phyloP scores from a whole-genome alignment of 1,139 yeast species.

The Tardiomyces depauwii region DNA sequence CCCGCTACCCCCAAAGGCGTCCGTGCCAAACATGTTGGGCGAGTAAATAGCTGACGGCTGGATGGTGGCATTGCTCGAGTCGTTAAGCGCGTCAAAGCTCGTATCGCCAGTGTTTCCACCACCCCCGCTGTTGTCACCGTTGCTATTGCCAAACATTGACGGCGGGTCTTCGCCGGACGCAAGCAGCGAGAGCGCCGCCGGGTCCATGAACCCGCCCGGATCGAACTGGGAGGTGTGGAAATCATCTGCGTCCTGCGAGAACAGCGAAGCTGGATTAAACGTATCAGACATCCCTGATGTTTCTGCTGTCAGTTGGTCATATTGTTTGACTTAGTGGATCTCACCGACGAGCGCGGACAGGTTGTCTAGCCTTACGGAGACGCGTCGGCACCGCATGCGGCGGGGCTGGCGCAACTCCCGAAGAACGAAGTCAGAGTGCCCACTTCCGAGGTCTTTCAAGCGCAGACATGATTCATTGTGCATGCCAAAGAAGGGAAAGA shows the following conservation, averaged over 20 bases:
- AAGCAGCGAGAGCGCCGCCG: constrained; percentile 5
- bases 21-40: constrained; percentile 11
- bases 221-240: neutral
- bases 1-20: neutral
- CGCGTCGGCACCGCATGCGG: too few relatives aligned
- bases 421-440: too few relatives aligned
- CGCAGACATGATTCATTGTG: too few relatives aligned
- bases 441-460: too few relatives aligned
- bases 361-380: too few relatives aligned
- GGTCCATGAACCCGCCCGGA: constrained; percentile 3
- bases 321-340: too few relatives aligned
- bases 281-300: constrained; percentile 2
- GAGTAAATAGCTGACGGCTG: constrained; percentile 14
- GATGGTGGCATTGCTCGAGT: constrained; percentile 4
- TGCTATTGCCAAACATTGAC: neutral
- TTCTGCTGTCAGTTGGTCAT: neutral
- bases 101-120: constrained; percentile 1
- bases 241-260: neutral
- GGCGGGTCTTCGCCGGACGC: neutral
- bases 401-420: too few relatives aligned
- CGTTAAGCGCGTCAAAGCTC: neutral
- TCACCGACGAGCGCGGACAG: too few relatives aligned
- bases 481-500: too few relatives aligned
- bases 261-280: constrained; percentile 3
- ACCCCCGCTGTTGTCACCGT: constrained; percentile 1